Evolutionary conservation across 306 rosid species (phyloP).

Genomic region (Begonia masoniana): DNA sequence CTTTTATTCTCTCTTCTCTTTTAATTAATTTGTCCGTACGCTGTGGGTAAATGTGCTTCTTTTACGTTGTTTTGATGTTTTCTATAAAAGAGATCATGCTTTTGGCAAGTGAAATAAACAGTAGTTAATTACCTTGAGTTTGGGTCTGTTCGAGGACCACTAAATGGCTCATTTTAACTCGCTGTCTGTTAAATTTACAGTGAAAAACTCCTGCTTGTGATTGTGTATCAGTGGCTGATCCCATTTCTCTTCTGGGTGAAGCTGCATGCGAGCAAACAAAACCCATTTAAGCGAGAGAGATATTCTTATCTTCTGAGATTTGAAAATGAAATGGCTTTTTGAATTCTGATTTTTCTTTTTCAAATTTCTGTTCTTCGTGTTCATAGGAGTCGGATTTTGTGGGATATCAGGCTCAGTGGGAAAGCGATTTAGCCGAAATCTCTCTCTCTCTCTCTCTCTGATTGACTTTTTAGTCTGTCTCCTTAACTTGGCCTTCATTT

Average conservation of each 20-base stretch:
- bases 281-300: conserved; percentile 6
- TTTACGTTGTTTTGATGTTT: too few relatives aligned
- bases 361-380: conserved; percentile 1
- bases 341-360: background rate
- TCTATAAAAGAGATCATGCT: too few relatives aligned
- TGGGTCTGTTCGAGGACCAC: too few relatives aligned
- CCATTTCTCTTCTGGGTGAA: too few relatives aligned
- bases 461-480: background rate
- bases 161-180: too few relatives aligned
- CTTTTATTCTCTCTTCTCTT: background rate
- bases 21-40: background rate
- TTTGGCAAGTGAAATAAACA: too few relatives aligned
- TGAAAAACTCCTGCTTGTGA: too few relatives aligned
- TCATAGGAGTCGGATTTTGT: conserved; percentile 31
- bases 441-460: conserved; percentile 1
- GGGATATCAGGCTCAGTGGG: conserved; percentile 6
- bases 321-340: conserved; percentile 18
- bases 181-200: too few relatives aligned
- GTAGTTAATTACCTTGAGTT: too few relatives aligned
- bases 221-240: too few relatives aligned
- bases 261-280: background rate
- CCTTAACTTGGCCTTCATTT: background rate
- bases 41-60: background rate
- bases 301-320: conserved; percentile 31
- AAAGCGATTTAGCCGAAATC: conserved; percentile 17